Conservation (phyloP, 192 early-diverging fungal species). For the Lunasporangiospora selenospora region DNA sequence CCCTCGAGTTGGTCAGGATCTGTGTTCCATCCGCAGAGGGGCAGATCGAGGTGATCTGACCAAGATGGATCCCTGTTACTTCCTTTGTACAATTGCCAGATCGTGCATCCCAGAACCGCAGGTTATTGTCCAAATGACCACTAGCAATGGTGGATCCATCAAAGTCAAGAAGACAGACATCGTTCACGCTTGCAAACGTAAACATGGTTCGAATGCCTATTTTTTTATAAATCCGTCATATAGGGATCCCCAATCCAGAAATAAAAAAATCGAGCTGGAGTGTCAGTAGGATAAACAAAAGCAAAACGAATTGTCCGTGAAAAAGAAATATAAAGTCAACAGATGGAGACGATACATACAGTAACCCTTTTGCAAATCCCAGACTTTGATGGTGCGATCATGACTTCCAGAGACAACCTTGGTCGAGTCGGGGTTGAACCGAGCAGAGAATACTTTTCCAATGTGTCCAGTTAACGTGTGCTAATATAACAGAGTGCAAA, state of each 20-base stretch:
- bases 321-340: background rate
- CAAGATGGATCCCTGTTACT: constrained; percentile 83
- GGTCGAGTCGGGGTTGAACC: constrained; percentile 80
- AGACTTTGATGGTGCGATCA: constrained; percentile 95
- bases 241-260: too few relatives aligned
- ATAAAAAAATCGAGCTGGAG: too few relatives aligned
- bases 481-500: constrained; percentile 44
- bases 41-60: constrained; percentile 88
- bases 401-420: constrained; percentile 94
- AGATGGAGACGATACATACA: constrained; percentile 58
- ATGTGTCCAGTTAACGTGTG: constrained; percentile 96
- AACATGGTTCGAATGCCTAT: constrained; percentile 88
- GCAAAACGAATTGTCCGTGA: background rate
- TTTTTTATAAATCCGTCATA: too few relatives aligned
- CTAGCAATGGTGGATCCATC: constrained; percentile 79
- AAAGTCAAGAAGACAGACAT: constrained; percentile 78
- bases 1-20: constrained; percentile 92
- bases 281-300: background rate
- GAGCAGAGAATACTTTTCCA: constrained; percentile 89
- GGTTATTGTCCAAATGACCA: constrained; percentile 93
- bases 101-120: constrained; percentile 91
- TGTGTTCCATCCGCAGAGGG: constrained; percentile 73
- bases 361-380: constrained; percentile 91
- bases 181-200: constrained; percentile 94
- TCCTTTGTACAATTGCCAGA: constrained; percentile 84